These are phyloP conservation scores for Trypanosoma avium DNA, from an alignment of 208 protist genomes.

Conservation along the genomic window DNA sequence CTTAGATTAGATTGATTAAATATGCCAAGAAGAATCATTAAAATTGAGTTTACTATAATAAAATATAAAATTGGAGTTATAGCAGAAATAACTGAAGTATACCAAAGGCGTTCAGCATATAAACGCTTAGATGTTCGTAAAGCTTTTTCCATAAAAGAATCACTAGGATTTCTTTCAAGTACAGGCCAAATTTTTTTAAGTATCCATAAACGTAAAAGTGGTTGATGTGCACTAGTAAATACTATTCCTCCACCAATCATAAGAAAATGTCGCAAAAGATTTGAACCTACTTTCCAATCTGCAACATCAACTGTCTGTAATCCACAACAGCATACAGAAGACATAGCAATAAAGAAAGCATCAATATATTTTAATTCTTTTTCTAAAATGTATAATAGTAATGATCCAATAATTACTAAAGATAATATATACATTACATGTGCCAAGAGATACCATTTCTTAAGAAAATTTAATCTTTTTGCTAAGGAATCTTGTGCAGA, in stretches of 20 bases:
- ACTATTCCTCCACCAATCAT: conserved; percentile 70
- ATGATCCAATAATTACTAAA: conserved; percentile 31
- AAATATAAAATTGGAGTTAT: conserved; percentile 54
- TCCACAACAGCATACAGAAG: conserved; percentile 74
- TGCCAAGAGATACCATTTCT: conserved; percentile 64
- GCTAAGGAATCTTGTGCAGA: conserved; percentile 35
- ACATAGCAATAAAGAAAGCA: conserved; percentile 64
- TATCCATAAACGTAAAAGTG: conserved; percentile 66
- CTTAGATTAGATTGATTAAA: conserved; percentile 51
- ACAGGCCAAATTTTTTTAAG: conserved; percentile 44
- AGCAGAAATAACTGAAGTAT: conserved; percentile 49
- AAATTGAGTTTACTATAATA: conserved; percentile 30
- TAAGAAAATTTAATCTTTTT: conserved; percentile 60
- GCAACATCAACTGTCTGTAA: conserved; percentile 64
- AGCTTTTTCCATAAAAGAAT: conserved; percentile 42
- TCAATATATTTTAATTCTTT: conserved; percentile 35
- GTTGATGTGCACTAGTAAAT: conserved; percentile 66
- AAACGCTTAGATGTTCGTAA: conserved; percentile 40
- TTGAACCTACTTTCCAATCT: conserved; percentile 35
- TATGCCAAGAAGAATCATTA: conserved; percentile 39
- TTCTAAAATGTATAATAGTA: conserved; percentile 34
- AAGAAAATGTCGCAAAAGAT: conserved; percentile 46
- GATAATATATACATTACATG: conserved; percentile 51
- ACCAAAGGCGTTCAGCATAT: conserved; percentile 46
- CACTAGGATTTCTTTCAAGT: conserved; percentile 29